phyloP scores from a whole-genome alignment of 257 asterid species.

The Solanum piurae region DNA sequence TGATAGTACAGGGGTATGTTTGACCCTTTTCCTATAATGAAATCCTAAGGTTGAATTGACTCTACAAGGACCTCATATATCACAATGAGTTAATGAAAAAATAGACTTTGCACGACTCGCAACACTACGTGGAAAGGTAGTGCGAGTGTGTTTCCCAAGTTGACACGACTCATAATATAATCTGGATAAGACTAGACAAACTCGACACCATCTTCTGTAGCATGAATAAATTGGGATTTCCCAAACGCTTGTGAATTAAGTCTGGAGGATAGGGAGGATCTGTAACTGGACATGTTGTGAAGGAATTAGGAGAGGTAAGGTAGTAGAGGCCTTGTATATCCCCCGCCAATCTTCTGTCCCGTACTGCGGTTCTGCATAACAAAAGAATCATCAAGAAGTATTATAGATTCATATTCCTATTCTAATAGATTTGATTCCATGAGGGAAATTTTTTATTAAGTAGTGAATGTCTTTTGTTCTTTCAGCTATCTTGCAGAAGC shows the following conservation, averaged over 20 bases:
- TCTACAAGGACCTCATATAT: neutral
- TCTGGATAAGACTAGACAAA: neutral
- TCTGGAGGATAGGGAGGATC: neutral
- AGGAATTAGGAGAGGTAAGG: neutral
- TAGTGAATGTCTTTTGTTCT: constrained; percentile 2
- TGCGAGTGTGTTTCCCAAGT: neutral
- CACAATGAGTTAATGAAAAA: too few species aligned
- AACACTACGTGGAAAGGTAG: neutral
- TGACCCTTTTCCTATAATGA: too few species aligned
- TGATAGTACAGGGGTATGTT: too few species aligned
- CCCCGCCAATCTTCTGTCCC: neutral
- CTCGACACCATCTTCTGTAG: neutral
- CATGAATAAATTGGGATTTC: neutral
- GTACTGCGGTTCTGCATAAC: neutral
- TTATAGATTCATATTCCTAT: neutral
- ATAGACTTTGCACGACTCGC: neutral
- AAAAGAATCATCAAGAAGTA: neutral
- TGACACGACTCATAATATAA: neutral
- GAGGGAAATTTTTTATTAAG: neutral
- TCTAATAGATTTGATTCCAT: neutral
- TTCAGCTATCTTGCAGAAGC: constrained; percentile 88
- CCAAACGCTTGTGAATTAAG: neutral
- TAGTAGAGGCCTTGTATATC: neutral
- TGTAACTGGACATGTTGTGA: neutral
- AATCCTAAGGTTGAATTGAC: neutral